Evolutionary conservation across 202 grass and related monocot genomes (phyloP), one percentile per base, ranked within the genome.

Genomic region (Eragrostis tef): DNA sequence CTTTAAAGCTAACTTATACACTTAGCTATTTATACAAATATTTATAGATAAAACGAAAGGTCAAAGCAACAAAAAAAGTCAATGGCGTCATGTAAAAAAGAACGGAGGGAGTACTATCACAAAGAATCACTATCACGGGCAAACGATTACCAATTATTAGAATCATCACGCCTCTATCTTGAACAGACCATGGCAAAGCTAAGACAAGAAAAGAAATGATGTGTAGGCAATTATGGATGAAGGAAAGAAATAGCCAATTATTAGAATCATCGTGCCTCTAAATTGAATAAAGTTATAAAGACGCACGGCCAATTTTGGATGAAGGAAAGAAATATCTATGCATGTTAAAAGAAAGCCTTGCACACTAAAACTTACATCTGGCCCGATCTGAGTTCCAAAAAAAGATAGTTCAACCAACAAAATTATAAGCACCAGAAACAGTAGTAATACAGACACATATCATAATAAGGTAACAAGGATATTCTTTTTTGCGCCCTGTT

Each of bases 401-500:
- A n/a, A n/a, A n/a, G n/a, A n/a, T n/a, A n/a, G n/a, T n/a, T n/a
- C 53, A 67, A 51, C 6, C 21, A 83, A 13, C 16, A 60, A 69
- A 48, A 74, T 42, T 0, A 43, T 24, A 5, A 70, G 29, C 20
- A 36, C 42, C 20, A 49, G 4, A 74, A 72, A 77, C 61, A 63
- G 25, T 44, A 85, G 41, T 31, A 10, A 75, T 73, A 34, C 74
- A n/a, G n/a, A n/a, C n/a, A n/a, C n/a, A n/a, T n/a, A n/a, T n/a
- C n/a, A 54, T 71, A 75, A 20, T 78, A 77, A 74, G 17, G 45
- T 75, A 13, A 81, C 76, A 56, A 99, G 97, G 97, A 99, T 99
- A 99, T 99, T 99, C 89, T 67, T 99, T 99, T 92, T 89, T 96
- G 63, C 96, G 90, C 45, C 96, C 96, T 64, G 89, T 93, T 93